Conservation (phyloP, 306 rosid genomes). For the Acacia crassicarpa region DNA sequence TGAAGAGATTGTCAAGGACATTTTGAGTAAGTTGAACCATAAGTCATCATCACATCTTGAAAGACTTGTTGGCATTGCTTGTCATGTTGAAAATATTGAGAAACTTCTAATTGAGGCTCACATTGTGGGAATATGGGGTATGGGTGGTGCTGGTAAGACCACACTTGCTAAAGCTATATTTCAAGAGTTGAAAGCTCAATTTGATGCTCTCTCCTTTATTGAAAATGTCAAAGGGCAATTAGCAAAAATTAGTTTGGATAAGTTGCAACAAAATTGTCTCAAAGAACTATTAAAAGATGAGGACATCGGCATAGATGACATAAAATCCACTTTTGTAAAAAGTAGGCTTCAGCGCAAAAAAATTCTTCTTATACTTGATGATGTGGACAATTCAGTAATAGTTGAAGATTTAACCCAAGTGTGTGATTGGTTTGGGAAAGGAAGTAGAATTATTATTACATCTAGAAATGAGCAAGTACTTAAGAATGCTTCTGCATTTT, state of each 20-base stretch:
- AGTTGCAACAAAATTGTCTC: neutral
- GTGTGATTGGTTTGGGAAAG: neutral
- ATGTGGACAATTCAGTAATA: neutral
- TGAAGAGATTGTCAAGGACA: too few relatives aligned
- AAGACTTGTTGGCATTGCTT: too few relatives aligned
- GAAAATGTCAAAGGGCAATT: neutral
- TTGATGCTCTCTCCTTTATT: constrained; percentile 3
- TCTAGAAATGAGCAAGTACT: constrained; percentile 3
- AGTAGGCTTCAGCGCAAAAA: neutral
- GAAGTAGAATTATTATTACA: constrained; percentile 26
- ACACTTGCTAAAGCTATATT: neutral
- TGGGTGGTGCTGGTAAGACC: too few relatives aligned
- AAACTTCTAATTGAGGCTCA: too few relatives aligned
- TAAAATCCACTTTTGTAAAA: neutral
- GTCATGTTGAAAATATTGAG: too few relatives aligned
- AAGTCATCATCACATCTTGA: too few relatives aligned
- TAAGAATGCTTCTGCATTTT: neutral
- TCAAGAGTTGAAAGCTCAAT: neutral
- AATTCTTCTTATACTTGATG: neutral
- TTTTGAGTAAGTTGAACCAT: too few relatives aligned
- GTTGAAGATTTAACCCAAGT: neutral
- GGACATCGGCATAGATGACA: neutral
- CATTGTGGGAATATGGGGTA: too few relatives aligned
- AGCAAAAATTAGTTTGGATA: neutral
- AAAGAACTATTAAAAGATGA: neutral